Evolutionary conservation across 1,139 yeast species (phyloP).

Genomic region (Magnusiomyces tetraspermus): DNA sequence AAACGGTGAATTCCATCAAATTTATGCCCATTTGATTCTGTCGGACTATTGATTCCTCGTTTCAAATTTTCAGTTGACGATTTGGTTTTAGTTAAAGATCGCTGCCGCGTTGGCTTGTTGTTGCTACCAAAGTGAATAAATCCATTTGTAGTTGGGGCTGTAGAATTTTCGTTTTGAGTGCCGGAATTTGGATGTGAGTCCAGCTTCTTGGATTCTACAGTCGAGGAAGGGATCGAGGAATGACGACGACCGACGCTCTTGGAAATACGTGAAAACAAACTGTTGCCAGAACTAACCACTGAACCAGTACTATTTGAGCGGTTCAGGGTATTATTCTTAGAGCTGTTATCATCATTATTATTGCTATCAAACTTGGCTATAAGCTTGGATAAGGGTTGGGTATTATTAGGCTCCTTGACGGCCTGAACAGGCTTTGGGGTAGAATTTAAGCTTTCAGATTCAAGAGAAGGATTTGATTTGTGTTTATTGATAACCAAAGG

Average conservation of each 20-base stretch:
- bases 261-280: conserved; percentile 6
- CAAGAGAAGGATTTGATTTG: neutral
- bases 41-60: neutral
- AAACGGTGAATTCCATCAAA: no score
- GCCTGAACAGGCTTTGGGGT: neutral
- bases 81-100: conserved; percentile 25
- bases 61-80: conserved; percentile 25
- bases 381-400: neutral
- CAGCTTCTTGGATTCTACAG: neutral
- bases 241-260: conserved; percentile 4
- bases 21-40: neutral
- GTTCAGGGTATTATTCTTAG: neutral
- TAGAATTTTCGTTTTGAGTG: conserved; percentile 5
- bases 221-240: neutral
- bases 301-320: conserved; percentile 12
- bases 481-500: neutral
- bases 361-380: neutral
- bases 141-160: no score
- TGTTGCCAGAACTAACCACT: neutral
- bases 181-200: neutral
- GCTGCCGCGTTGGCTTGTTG: conserved; percentile 14
- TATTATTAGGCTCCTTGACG: neutral
- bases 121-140: no score
- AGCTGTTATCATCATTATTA: neutral
- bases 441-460: neutral